Percentiles rank a stretch among this genome's conserved stretches.
These are phyloP conservation scores for Colletotrichum liaoningense DNA, from an alignment of 2,329 filamentous ascomycete species.

Conservation along the genomic window DNA sequence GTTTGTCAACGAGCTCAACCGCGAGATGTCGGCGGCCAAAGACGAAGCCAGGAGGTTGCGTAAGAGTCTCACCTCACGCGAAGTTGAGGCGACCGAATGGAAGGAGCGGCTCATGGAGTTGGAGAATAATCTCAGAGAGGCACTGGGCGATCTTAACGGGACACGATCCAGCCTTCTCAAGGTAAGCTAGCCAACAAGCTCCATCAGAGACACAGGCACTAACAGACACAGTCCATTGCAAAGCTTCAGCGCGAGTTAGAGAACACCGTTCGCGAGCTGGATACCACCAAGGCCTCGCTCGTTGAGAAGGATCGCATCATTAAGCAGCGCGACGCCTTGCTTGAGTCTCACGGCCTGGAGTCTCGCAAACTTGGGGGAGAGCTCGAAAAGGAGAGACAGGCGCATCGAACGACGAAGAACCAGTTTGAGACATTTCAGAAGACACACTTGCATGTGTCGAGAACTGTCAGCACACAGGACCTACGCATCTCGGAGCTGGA, in stretches of 20 bases:
- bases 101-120: slow-evolving; percentile 91
- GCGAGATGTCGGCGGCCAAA: slow-evolving; percentile 82
- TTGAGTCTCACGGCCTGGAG: slow-evolving; percentile 91
- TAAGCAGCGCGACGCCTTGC: slow-evolving; percentile 86
- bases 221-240: slow-evolving; percentile 73
- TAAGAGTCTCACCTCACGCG: slow-evolving; percentile 84
- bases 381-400: slow-evolving; percentile 89
- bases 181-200: slow-evolving; percentile 55
- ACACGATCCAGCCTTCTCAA: slow-evolving; percentile 87
- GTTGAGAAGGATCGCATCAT: slow-evolving; percentile 93
- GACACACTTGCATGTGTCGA: slow-evolving; percentile 86
- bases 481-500: slow-evolving; percentile 88
- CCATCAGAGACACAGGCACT: not conserved
- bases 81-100: slow-evolving; percentile 91
- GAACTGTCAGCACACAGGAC: slow-evolving; percentile 87
- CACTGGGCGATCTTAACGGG: slow-evolving; percentile 87
- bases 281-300: slow-evolving; percentile 79
- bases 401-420: slow-evolving; percentile 86
- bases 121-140: slow-evolving; percentile 87
- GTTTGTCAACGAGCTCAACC: slow-evolving; percentile 91
- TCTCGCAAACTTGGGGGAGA: slow-evolving; percentile 86
- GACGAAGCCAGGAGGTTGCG: slow-evolving; percentile 86
- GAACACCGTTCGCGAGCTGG: slow-evolving; percentile 83
- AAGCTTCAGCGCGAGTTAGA: slow-evolving; percentile 92
- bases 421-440: slow-evolving; percentile 91